A percentile compares a stretch with the other conserved stretches of the same genome.
These are phyloP conservation scores for Salix udensis DNA, from an alignment of 345 rosid species.

Conservation along the genomic window DNA sequence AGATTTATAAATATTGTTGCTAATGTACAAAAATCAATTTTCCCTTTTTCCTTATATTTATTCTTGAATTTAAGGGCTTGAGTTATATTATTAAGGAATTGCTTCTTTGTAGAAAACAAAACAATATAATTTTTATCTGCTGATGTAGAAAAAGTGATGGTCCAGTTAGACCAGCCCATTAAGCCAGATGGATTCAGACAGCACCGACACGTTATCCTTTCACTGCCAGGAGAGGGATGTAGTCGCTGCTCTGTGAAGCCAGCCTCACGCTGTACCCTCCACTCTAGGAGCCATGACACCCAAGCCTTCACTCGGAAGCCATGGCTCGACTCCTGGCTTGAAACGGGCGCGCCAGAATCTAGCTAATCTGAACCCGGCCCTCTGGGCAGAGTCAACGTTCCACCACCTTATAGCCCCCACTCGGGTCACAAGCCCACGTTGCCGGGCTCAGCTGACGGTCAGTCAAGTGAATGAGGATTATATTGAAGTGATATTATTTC, in stretches of 20 bases:
- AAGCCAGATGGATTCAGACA: no score
- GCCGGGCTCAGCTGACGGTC: background rate
- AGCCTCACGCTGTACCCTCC: slow-evolving; percentile 30
- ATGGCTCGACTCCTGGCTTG: slow-evolving; percentile 23
- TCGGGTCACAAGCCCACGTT: slow-evolving; percentile 23
- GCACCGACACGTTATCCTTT: no score
- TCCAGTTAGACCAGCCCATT: no score
- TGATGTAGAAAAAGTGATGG: background rate
- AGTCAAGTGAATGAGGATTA: no score
- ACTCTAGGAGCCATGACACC: background rate
- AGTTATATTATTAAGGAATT: no score
- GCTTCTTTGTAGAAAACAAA: no score
- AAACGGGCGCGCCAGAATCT: no score
- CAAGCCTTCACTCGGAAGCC: slow-evolving; percentile 6
- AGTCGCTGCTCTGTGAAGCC: slow-evolving; percentile 27
- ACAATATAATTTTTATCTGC: no score
- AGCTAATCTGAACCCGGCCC: background rate
- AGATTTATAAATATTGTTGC: no score
- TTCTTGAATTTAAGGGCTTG: no score
- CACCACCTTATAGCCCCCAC: slow-evolving; percentile 16
- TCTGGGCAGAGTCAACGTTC: background rate
- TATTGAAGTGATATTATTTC: fast-evolving
- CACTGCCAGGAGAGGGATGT: background rate
- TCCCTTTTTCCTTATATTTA: no score
- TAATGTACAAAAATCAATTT: no score